Evolutionary conservation across 257 asterid genomes (phyloP).

Genomic region (Perilla frutescens): DNA sequence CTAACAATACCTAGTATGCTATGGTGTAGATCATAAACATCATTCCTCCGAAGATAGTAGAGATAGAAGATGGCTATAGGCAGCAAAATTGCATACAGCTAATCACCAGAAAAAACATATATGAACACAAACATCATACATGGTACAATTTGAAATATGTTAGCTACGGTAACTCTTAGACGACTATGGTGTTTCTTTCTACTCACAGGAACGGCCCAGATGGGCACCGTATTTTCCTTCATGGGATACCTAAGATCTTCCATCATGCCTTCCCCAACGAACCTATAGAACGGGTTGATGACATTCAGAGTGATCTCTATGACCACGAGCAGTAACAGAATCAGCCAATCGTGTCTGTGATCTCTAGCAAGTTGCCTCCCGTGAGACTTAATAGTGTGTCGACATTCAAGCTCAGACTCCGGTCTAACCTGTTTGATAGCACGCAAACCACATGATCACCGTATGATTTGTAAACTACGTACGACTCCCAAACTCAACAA

Average conservation of each 20-base stretch:
- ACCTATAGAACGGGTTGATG: slow-evolving; percentile 71
- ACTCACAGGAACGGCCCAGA: slow-evolving; percentile 93
- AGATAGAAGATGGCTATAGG: slow-evolving; percentile 67
- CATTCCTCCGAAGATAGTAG: slow-evolving; percentile 69
- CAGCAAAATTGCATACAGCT: slow-evolving; percentile 76
- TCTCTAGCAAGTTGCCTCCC: slow-evolving; percentile 63
- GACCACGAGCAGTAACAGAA: slow-evolving; percentile 61
- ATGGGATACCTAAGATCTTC: slow-evolving; percentile 78
- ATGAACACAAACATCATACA: neutral
- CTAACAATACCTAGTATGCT: slow-evolving; percentile 65
- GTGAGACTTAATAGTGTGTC: slow-evolving; percentile 69
- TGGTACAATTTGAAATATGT: slow-evolving; percentile 13
- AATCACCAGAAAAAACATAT: slow-evolving; percentile 27
- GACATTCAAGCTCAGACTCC: slow-evolving; percentile 51
- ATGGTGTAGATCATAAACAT: slow-evolving; percentile 83
- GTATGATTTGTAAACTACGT: neutral
- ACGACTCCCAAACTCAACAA: neutral
- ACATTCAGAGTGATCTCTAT: slow-evolving; percentile 56
- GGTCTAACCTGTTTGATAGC: slow-evolving; percentile 46
- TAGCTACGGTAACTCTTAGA: neutral
- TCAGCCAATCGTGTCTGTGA: slow-evolving; percentile 84
- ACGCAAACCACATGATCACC: slow-evolving; percentile 3
- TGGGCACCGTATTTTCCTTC: slow-evolving; percentile 79
- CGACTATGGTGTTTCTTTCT: slow-evolving; percentile 1
- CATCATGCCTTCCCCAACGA: slow-evolving; percentile 80